phyloP scores from a whole-genome alignment of 352 stramenopile genomes.

The Phytophthora syringae region DNA sequence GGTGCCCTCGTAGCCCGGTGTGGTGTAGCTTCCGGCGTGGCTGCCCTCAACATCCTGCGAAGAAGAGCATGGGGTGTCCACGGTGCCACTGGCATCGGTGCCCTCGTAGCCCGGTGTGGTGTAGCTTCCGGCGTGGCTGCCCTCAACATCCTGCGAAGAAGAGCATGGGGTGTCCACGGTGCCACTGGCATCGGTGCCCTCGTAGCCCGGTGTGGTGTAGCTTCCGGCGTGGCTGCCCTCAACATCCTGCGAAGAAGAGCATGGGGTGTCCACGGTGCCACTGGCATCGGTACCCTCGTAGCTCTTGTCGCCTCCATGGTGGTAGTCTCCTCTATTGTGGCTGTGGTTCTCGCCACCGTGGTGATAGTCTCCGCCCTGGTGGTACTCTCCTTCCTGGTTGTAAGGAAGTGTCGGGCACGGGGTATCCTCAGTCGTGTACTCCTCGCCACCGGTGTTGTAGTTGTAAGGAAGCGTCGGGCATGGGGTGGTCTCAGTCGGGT shows the following conservation, averaged over 20 bases:
- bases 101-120: background rate
- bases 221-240: too few relatives aligned
- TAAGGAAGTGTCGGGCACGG: conserved; percentile 23
- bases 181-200: too few relatives aligned
- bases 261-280: conserved; percentile 3
- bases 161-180: background rate
- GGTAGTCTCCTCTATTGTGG: conserved; percentile 1
- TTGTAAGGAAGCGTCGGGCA: conserved; percentile 17
- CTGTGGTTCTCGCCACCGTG: background rate
- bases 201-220: too few relatives aligned
- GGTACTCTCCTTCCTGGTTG: conserved; percentile 5
- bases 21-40: background rate
- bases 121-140: background rate
- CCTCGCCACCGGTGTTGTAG: background rate
- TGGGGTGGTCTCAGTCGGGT: conserved; percentile 5
- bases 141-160: background rate
- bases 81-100: background rate
- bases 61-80: background rate
- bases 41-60: background rate
- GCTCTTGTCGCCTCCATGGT: background rate
- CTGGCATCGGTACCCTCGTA: background rate
- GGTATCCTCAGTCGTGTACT: conserved; percentile 4
- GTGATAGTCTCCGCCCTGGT: background rate
- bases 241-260: background rate
- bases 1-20: background rate